Conservation (phyloP, 306 rosid species). For the Delonix regia region DNA sequence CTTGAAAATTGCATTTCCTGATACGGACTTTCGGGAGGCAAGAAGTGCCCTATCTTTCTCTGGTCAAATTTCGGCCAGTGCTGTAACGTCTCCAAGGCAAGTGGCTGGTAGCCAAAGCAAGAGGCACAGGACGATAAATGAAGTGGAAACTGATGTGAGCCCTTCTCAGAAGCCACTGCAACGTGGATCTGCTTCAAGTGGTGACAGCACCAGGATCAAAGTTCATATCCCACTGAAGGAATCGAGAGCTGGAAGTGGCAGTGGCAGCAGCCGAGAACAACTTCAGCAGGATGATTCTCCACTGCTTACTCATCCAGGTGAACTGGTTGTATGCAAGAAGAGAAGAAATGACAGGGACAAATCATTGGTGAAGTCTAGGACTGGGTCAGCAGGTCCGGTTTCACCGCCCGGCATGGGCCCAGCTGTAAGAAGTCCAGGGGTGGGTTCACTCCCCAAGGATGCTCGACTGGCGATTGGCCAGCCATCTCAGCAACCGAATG, state of each 20-base stretch:
- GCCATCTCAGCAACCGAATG: slow-evolving; percentile 62
- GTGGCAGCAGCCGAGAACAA: slow-evolving; percentile 62
- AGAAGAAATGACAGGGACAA: slow-evolving; percentile 97
- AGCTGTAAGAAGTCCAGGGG: slow-evolving; percentile 62
- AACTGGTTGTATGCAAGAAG: slow-evolving; percentile 95
- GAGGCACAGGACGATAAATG: slow-evolving; percentile 64
- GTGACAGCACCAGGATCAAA: slow-evolving; percentile 68
- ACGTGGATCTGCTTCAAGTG: slow-evolving; percentile 53
- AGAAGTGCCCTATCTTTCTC: slow-evolving; percentile 78
- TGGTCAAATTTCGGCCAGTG: slow-evolving; percentile 45
- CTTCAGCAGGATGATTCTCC: slow-evolving; percentile 71
- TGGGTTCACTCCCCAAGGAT: slow-evolving; percentile 62
- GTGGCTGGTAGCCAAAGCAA: slow-evolving; percentile 59
- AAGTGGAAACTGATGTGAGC: slow-evolving; percentile 62
- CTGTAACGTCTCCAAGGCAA: slow-evolving; percentile 65
- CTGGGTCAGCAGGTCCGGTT: slow-evolving; percentile 66
- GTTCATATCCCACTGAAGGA: slow-evolving; percentile 67
- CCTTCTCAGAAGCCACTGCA: slow-evolving; percentile 65
- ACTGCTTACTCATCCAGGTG: slow-evolving; percentile 89
- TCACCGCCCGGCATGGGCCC: slow-evolving; percentile 70
- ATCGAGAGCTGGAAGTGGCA: slow-evolving; percentile 61
- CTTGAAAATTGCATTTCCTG: slow-evolving; percentile 91
- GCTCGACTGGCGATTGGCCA: slow-evolving; percentile 62
- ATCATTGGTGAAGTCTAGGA: slow-evolving; percentile 61
- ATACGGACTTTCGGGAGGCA: slow-evolving; percentile 82